phyloP scores from a whole-genome alignment of 108 stramenopile species.

The Epithemia pelagica region DNA sequence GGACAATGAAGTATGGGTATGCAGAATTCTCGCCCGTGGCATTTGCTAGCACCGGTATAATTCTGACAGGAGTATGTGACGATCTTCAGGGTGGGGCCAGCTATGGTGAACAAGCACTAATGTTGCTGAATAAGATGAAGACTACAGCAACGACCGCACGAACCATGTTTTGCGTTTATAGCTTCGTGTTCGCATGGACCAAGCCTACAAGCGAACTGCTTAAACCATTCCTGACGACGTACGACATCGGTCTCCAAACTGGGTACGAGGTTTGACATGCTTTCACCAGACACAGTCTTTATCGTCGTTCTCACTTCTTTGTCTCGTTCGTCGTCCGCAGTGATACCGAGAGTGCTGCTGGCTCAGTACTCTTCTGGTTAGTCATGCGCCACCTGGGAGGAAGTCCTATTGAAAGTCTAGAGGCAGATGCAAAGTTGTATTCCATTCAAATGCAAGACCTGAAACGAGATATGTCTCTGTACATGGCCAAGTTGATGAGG shows the following conservation, averaged over 20 bases:
- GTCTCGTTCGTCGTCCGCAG: not conserved
- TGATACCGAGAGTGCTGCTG: not conserved
- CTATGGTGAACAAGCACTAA: not conserved
- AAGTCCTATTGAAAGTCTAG: not conserved
- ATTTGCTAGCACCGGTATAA: slow-evolving; percentile 3
- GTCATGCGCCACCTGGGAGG: not conserved
- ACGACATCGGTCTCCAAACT: not conserved
- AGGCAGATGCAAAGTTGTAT: not conserved
- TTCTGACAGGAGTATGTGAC: not conserved
- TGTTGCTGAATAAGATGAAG: not conserved
- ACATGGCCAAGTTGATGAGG: not conserved
- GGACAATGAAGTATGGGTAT: slow-evolving; percentile 3
- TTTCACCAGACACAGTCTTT: not conserved
- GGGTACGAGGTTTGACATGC: not conserved
- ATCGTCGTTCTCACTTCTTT: not conserved
- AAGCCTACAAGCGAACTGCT: not conserved
- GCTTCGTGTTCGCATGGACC: not conserved
- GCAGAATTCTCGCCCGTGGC: slow-evolving; percentile 6
- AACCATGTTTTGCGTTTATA: not conserved
- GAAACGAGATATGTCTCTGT: not conserved
- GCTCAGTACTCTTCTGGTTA: not conserved
- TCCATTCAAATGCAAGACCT: not conserved
- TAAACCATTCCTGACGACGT: not conserved
- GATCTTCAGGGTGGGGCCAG: not conserved
- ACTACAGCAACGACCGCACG: not conserved